Base-by-base conservation (phyloP, 352 stramenopile genomes). In the Elongisporangium undulatum region DNA sequence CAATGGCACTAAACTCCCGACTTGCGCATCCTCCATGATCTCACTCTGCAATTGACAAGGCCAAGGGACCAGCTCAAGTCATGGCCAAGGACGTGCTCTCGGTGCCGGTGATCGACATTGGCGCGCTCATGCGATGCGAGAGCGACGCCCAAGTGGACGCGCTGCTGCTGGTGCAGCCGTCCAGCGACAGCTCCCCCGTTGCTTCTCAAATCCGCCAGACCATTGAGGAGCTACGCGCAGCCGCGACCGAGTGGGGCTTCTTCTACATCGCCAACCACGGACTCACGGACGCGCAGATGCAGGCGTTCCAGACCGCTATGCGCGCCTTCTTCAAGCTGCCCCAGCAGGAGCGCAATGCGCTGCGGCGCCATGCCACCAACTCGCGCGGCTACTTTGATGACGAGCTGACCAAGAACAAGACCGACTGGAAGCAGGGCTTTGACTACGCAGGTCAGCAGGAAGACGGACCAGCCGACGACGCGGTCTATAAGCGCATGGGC, bases 391-490 rank as follows among this genome's bases (percentile, higher is more conserved):
- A 90, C 68, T 97, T 97, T 72, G 89, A 98, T 62, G 83, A 96
- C 63, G 95, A 98, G 64, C 72, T 98, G 29, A 98, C 94, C 45
- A 98, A 98, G 75, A 89, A 96, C 68, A 92, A 85, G 56, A 75
- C 69, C 22, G 94, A 98, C 72, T 97, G 88, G 89, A 98, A 98
- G 53, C 83, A 97, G 64, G 74, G 66, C 12, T 74, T 97, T 15
- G 92, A 97, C 77, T 79, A 80, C 51, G 66, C 68, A 16, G 75
- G 75, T 1, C 68, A 20, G 1, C 63, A 79, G 13, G 74, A 86
- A 17, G 74, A 86, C 26, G 68, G 61, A 2, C 51, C 68, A 1
- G 68, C 82, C 6, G 62, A 88, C 19, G 63, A 79, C 48, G 49
- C 59, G 9, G 58, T 64, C 23, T 58, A 72, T 45, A 89, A 92